Evolutionary conservation across 768 basidiomycete species (phyloP), one percentile per base, ranked within the genome.

Genomic region (Leucocoprinus leucothites): DNA sequence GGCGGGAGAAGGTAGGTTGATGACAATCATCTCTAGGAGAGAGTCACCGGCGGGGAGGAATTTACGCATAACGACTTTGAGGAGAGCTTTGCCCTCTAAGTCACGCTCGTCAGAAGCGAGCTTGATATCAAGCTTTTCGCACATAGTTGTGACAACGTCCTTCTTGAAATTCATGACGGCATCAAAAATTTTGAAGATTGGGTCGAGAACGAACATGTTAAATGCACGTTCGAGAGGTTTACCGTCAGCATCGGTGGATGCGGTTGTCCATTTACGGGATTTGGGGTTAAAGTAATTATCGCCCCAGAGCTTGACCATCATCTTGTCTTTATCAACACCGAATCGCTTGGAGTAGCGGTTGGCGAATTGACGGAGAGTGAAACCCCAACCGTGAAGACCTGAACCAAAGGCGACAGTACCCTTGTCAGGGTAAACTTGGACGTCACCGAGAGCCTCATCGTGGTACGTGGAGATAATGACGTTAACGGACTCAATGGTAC

Each of bases 81-180:
- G 89, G 65, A 99, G 87, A 19, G 84, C 82, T 76, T 99, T 99
- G 69, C 93, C 89, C 71, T 98, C 96, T 61, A 92, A 82, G 61
- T 97, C 97, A 66, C 85, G 86, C 80, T 97, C 96, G 1, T 95
- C 92, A 45, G 76, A 71, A 55, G 84, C 78, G 60, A 99, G 89
- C 71, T 91, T 91, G 71, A 99, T 74, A 13, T 97, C 95, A 65
- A 99, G 92, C 76, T 99, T 98, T 52, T 97, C 94, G 64, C 97
- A 87, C 79, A 99, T 94, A 57, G 80, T 75, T 50, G 64, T 73
- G 60, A 92, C 82, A 57, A 81, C 73, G 44, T 96, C 95, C 82
- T 96, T 98, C 81, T 98, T 96, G 84, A 89, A 95, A 82, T 98
- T 96, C 94, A 98, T 98, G 73, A 97, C 91, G 64, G 89, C 87